Conservation (phyloP, 1,284 basidiomycete species). For the Marasmius sp. region DNA sequence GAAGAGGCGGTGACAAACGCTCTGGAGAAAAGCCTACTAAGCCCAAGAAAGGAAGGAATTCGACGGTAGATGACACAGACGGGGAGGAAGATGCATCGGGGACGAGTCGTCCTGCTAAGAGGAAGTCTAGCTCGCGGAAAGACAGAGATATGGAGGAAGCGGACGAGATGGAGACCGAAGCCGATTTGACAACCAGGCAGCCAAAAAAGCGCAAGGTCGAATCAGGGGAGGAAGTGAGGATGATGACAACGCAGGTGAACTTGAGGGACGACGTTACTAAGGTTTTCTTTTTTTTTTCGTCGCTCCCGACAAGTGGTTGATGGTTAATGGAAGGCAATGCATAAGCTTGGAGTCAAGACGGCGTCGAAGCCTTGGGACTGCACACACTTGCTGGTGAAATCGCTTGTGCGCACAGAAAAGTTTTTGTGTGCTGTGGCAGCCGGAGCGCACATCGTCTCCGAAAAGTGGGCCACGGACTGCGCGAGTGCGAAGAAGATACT, state of each 20-base stretch:
- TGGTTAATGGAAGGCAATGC: constrained; percentile 45
- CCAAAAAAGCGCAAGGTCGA: constrained; percentile 12
- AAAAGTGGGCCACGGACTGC: constrained; percentile 67
- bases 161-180: constrained; percentile 1
- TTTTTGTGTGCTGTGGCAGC: constrained; percentile 72
- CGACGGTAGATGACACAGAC: constrained; percentile 17
- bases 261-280: constrained; percentile 55
- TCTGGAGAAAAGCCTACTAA: constrained; percentile 13
- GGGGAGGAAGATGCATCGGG: constrained; percentile 9
- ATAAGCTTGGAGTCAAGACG: constrained; percentile 62
- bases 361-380: constrained; percentile 64
- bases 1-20: background rate
- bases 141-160: background rate
- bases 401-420: constrained; percentile 79
- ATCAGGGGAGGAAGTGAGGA: constrained; percentile 28
- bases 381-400: constrained; percentile 72
- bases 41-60: constrained; percentile 9
- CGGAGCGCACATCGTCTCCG: constrained; percentile 60
- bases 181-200: background rate
- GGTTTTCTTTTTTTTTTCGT: constrained; percentile 33
- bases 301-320: background rate
- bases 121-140: constrained; percentile 10
- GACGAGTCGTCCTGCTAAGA: constrained; percentile 3
- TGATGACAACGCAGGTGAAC: constrained; percentile 62
- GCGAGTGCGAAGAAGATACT: constrained; percentile 56